These are phyloP conservation scores for Eustoma russellianum DNA, from an alignment of 257 asterid genomes.

Conservation along the genomic window DNA sequence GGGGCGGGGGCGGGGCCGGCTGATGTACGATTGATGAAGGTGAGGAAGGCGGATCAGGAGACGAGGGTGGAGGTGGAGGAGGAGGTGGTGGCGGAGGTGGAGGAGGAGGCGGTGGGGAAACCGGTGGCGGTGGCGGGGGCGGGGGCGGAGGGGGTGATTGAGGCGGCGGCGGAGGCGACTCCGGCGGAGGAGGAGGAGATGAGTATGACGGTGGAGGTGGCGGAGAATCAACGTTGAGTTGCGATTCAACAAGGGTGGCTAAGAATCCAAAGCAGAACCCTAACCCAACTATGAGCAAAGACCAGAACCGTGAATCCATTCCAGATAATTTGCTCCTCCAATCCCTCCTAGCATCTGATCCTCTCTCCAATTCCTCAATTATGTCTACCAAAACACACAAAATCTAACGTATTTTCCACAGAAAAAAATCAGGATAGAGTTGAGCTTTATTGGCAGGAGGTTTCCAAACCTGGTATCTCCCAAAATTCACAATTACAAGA, in stretches of 20 bases:
- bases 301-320: conserved; percentile 48
- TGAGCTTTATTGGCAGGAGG: no score
- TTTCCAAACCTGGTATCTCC: no score
- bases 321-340: conserved; percentile 9
- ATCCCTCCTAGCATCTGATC: conserved; percentile 42
- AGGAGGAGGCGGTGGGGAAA: conserved; percentile 9
- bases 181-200: conserved; percentile 16
- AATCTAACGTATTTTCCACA: no score
- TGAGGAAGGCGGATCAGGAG: conserved; percentile 14
- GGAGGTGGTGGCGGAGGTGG: conserved; percentile 10
- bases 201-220: conserved; percentile 22
- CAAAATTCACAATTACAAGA: no score
- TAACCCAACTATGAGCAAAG: conserved; percentile 14
- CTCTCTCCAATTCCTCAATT: conserved; percentile 12
- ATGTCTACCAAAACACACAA: no score
- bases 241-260: conserved; percentile 34
- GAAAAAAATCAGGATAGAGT: no score
- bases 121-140: conserved; percentile 6
- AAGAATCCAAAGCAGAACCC: conserved; percentile 20
- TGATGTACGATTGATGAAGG: not conserved
- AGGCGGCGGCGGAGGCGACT: conserved; percentile 9
- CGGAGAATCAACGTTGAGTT: conserved; percentile 22
- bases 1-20: conserved; percentile 18
- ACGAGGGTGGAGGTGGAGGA: conserved; percentile 11
- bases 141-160: conserved; percentile 14